These are phyloP conservation scores for Cutaneotrichosporon sp. DNA, from an alignment of 1,284 basidiomycete genomes.

Conservation along the genomic window DNA sequence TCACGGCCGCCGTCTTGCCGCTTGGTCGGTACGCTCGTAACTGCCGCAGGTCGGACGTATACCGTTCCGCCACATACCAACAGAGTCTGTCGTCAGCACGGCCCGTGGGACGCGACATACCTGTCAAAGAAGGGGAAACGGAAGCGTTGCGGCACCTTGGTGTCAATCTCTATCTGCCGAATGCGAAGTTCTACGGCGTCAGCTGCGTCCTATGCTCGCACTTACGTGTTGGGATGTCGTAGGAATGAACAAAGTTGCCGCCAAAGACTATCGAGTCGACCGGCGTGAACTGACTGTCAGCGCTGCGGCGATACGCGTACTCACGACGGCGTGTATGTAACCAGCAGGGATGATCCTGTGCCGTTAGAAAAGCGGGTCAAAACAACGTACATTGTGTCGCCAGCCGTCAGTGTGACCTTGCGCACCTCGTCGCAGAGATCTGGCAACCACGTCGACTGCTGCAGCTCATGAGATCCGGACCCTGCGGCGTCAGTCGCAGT, in stretches of 20 bases:
- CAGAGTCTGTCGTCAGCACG: slow-evolving; percentile 57
- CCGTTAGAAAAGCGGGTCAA: not conserved
- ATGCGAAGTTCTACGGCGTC: slow-evolving; percentile 65
- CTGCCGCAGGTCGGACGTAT: slow-evolving; percentile 64
- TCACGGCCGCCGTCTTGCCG: slow-evolving; percentile 3
- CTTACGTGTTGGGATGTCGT: slow-evolving; percentile 12
- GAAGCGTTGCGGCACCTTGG: slow-evolving; percentile 91
- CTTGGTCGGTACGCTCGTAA: slow-evolving; percentile 54
- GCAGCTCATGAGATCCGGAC: slow-evolving; percentile 74
- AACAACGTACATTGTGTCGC: slow-evolving; percentile 71
- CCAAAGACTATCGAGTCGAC: slow-evolving; percentile 90
- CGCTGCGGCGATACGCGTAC: slow-evolving; percentile 29
- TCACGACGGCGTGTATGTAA: slow-evolving; percentile 93
- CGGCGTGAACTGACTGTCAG: slow-evolving; percentile 67
- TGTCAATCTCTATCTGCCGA: slow-evolving; percentile 84
- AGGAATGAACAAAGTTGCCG: slow-evolving; percentile 91
- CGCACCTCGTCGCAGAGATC: slow-evolving; percentile 72
- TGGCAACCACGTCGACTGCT: slow-evolving; percentile 83
- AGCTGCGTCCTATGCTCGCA: not conserved
- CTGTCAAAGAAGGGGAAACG: slow-evolving; percentile 80
- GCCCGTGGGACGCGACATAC: slow-evolving; percentile 47
- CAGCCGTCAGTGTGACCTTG: slow-evolving; percentile 71
- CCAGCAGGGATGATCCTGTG: slow-evolving; percentile 79
- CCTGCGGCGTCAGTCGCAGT: slow-evolving; percentile 22
- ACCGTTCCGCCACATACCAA: slow-evolving; percentile 82